A percentile compares a stretch with the other conserved stretches of the same genome.
These are phyloP conservation scores for Crithidia mellificae DNA, from an alignment of 208 protist species.

Conservation along the genomic window DNA sequence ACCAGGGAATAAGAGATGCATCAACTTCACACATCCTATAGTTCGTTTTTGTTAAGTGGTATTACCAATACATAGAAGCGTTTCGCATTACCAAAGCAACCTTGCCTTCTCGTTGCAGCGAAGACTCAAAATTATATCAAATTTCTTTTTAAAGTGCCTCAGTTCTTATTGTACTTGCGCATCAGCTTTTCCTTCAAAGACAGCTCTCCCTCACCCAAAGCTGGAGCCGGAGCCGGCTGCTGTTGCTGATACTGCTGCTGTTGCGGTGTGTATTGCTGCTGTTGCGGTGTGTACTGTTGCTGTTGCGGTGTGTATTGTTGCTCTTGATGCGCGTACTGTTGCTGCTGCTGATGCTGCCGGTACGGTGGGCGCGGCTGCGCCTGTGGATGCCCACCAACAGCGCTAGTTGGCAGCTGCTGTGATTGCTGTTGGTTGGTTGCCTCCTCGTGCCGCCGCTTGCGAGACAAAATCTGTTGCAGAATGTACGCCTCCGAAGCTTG, in stretches of 20 bases:
- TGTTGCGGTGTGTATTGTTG: slow-evolving; percentile 6
- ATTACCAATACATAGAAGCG: no score
- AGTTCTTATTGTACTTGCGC: slow-evolving; percentile 46
- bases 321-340: neutral
- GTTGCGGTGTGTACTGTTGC: no score
- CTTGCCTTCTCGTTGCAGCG: no score
- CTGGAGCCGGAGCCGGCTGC: neutral
- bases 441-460: slow-evolving; percentile 61
- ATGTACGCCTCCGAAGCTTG: slow-evolving; percentile 56
- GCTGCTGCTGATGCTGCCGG: slow-evolving; percentile 2
- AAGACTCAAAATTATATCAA: no score
- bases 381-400: neutral
- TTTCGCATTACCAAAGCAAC: no score
- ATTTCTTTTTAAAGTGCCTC: no score
- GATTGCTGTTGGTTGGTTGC: slow-evolving; percentile 11
- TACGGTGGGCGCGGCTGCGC: no score
- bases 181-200: slow-evolving; percentile 67
- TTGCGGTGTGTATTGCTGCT: no score
- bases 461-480: slow-evolving; percentile 63
- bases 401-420: neutral
- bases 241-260: neutral
- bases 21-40: no score
- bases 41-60: no score
- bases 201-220: slow-evolving; percentile 8
- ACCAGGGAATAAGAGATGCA: no score